These are phyloP conservation scores for Ophioceras dolichostomum DNA, from an alignment of 2,329 filamentous ascomycete genomes.

Conservation along the genomic window DNA sequence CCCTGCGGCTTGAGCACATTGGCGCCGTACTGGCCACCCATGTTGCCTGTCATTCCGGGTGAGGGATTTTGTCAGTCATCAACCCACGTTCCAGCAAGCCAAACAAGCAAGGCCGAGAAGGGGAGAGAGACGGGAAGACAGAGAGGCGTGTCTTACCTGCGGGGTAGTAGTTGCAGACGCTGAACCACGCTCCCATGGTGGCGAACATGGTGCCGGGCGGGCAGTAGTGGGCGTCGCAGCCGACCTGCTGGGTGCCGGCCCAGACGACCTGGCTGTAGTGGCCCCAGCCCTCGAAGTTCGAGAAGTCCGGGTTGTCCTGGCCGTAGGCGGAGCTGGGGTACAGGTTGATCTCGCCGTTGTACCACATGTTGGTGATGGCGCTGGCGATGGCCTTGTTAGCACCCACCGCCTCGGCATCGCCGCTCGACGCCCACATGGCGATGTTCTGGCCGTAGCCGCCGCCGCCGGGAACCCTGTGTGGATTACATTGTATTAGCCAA, in stretches of 20 bases:
- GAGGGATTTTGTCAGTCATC: too few species aligned
- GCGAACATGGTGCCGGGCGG: conserved; percentile 31
- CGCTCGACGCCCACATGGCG: conserved; percentile 44
- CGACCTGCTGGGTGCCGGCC: conserved; percentile 47
- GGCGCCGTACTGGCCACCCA: conserved; percentile 32
- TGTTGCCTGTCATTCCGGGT: too few species aligned
- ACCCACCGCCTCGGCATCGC: conserved; percentile 31
- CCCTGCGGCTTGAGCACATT: conserved; percentile 35
- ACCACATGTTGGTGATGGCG: conserved; percentile 75
- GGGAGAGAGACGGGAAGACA: not conserved
- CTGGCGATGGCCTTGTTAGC: conserved; percentile 43
- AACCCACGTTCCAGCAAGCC: too few species aligned
- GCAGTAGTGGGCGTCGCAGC: conserved; percentile 49
- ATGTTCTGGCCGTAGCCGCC: conserved; percentile 87
- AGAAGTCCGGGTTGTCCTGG: conserved; percentile 42
- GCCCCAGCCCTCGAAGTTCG: conserved; percentile 54
- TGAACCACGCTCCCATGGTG: conserved; percentile 51
- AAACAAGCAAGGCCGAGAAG: too few species aligned
- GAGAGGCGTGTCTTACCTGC: conserved; percentile 50
- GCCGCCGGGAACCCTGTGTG: conserved; percentile 35
- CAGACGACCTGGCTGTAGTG: conserved; percentile 70
- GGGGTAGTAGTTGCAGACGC: conserved; percentile 78
- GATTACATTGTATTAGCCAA: too few species aligned
- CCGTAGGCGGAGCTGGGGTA: conserved; percentile 48
- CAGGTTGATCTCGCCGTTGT: conserved; percentile 61